Base-by-base conservation (phyloP, 2,329 filamentous ascomycete genomes). In the Leptographium radiaticola region DNA sequence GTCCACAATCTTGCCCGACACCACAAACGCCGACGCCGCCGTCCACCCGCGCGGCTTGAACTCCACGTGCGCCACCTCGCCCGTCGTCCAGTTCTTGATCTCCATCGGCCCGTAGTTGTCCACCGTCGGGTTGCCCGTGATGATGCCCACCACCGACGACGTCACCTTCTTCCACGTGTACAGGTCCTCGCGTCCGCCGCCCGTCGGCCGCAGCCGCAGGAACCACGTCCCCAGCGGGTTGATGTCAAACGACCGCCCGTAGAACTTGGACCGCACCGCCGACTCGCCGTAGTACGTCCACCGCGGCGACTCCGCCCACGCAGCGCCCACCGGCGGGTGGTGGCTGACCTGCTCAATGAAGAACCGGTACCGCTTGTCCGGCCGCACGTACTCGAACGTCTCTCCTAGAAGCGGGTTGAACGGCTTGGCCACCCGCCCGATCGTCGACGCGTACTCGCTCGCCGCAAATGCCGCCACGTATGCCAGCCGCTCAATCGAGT, bases 121-220 rank as follows among this genome's bases (percentile, higher is more conserved):
- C n/a, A 98, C 87, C 0, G 87, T 87, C 0, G 93, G 93, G 62
- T 88, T 95, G 49, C 93, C 93, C 0, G 91, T 97, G 63, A 98
- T 96, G 68, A 98, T 98, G 55, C 93, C 93, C 56, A 97, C 84
- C n/a, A 98, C 93, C 2, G 90, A 94, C 1, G 89, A 93, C 1
- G 90, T 97, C 18, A 96, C 89, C 71, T 98, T 98, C 71, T 96
- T 97, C 93, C 93, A 98, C 0, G 91, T 96, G 69, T 95, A 98
- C 2, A 96, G 74, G 61, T 98, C 93, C 59, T 87, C 83, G 62
- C 86, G 84, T 11, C 83, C 85, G 16, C 83, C 85, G 4, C 80
- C 75, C 0, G 77, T 79, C 0, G 90, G 89, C 1, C 89, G 84
- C 33, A 98, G 75, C 63, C 79, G 87, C 56, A 97, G 72, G 72